A percentile compares a stretch with the other conserved stretches of the same genome.
Conservation (phyloP, 2,329 filamentous ascomycete genomes). For the Sporothrix sp. region DNA sequence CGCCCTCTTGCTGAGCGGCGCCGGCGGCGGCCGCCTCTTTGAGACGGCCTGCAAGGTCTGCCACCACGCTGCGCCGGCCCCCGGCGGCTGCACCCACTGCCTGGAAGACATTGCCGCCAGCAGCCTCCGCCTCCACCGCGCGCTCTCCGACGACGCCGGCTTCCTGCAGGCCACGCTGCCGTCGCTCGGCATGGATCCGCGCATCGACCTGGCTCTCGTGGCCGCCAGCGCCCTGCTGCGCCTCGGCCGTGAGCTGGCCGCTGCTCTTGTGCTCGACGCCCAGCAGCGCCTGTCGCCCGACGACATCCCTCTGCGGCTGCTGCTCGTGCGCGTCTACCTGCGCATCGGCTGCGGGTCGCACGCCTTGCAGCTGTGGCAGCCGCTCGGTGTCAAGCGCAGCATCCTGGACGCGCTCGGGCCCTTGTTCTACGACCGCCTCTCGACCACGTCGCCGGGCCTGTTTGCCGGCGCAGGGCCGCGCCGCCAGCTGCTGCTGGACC, state of each 20-base stretch:
- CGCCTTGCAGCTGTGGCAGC: conserved; percentile 39
- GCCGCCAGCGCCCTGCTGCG: conserved; percentile 25
- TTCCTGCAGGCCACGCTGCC: conserved; percentile 20
- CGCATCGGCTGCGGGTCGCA: conserved; percentile 39
- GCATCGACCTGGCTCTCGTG: conserved; percentile 25
- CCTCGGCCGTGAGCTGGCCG: conserved; percentile 35
- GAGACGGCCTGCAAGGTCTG: conserved; percentile 19
- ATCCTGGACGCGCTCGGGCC: conserved; percentile 48
- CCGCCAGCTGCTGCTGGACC: conserved; percentile 29
- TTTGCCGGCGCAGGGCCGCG: conserved; percentile 24
- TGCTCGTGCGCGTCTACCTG: conserved; percentile 43
- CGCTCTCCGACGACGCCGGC: conserved; percentile 18
- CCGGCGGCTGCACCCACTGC: conserved; percentile 14
- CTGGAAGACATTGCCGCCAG: conserved; percentile 16
- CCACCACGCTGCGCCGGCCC: neutral
- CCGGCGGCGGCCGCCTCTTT: neutral
- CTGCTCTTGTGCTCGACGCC: conserved; percentile 39
- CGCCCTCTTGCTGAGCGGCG: neutral
- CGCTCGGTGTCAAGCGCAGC: conserved; percentile 45
- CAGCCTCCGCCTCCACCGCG: conserved; percentile 19
- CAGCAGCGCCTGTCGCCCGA: conserved; percentile 37
- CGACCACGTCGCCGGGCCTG: conserved; percentile 38
- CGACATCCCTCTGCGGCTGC: conserved; percentile 37
- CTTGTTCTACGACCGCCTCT: conserved; percentile 46
- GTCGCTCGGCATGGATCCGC: conserved; percentile 24